phyloP scores from a whole-genome alignment of 169 alveolate species.

The Nephromyces sp. region DNA sequence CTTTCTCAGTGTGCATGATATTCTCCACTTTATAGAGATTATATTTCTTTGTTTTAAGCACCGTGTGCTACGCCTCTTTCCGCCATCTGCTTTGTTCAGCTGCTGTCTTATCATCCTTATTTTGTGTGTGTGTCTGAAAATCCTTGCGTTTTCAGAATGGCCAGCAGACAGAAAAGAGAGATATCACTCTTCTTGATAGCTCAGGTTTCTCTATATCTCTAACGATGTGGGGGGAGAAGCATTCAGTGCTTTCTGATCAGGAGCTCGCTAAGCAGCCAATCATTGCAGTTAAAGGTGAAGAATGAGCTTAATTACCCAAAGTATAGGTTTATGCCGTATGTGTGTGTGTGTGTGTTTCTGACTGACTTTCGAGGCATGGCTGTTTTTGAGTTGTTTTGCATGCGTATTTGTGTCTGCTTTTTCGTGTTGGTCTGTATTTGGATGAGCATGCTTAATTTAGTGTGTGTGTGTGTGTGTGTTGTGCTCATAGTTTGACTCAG shows the following conservation, averaged over 20 bases:
- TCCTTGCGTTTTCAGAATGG: background rate
- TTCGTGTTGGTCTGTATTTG: background rate
- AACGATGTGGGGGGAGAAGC: background rate
- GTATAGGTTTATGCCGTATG: too few species aligned
- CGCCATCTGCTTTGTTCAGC: too few species aligned
- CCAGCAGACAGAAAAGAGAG: background rate
- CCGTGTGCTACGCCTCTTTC: background rate
- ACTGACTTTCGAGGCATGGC: too few species aligned
- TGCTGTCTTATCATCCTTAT: background rate
- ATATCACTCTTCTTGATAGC: background rate
- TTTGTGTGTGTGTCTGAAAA: background rate
- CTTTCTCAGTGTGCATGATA: background rate
- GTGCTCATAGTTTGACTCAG: background rate
- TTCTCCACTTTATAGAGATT: background rate
- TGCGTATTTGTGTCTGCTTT: background rate
- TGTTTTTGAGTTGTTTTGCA: too few species aligned
- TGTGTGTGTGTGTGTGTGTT: background rate
- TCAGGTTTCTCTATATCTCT: background rate
- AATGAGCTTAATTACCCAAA: too few species aligned
- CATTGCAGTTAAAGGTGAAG: background rate
- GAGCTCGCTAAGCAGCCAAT: background rate
- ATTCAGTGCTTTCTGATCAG: background rate
- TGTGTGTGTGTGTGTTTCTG: too few species aligned
- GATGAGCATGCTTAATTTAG: background rate
- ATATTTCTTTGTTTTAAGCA: background rate